Base-by-base conservation (phyloP, 164 flowering plant genomes). In the Piper betle region DNA sequence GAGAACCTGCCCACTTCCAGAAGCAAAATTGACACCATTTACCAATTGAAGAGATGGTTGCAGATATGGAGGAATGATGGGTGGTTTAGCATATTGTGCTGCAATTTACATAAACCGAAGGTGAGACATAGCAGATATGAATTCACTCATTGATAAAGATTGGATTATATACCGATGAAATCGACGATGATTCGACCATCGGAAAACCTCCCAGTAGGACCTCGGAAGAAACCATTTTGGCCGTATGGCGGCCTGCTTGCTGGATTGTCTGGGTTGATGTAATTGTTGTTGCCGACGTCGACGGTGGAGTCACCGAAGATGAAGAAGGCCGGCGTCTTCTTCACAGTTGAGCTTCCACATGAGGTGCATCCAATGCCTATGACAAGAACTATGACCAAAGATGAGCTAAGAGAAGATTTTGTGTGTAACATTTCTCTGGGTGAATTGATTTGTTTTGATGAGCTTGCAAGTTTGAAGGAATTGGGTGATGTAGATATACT, bases 251-350 rank as follows among this genome's bases (percentile, higher is more conserved):
- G 58, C 62, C 73, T 69, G 55, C 79, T 55, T 20, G 86, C 84
- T 64, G 42, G 67, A 65, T 76, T 73, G 7, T 75, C 84, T 6
- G 78, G 72, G 39, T 52, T 70, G 62, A 82, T 74, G 74, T 75
- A 77, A 25, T 81, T 84, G 55, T 80, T 84, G 79, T 81, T 84
- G 60, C 86, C 86, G 0, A 78, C 53, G 63, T 82, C 88, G 4
- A 81, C 81, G 0, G 77, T 71, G 4, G 88, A 84, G 75, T 84
- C 85, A 17, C 88, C 88, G 18, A 84, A 81, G 55, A 83, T 71
- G 77, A 84, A 84, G 39, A 83, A 60, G 16, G 67, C 67, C 4
- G 52, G 65, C 2, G 50, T 53, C 38, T 4, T 60, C 48, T 62
- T 64, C 62, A 20, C 40, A 9, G 42, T 18, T 3, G 50, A 20